phyloP scores from a whole-genome alignment of 139 green algal genomes.

The Chlorella sp. region DNA sequence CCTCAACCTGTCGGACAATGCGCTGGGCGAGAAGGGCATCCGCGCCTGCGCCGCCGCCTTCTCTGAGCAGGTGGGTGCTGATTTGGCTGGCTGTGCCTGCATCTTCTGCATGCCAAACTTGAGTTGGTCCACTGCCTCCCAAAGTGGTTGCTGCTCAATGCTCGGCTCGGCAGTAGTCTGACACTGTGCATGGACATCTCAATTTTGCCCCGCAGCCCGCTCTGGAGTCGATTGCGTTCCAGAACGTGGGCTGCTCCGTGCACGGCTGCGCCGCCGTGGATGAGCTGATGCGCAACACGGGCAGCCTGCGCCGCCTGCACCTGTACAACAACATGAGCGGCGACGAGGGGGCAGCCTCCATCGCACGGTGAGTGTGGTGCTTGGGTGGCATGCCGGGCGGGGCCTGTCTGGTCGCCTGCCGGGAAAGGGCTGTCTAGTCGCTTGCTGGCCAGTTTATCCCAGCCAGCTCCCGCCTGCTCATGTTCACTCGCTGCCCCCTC shows the following conservation, averaged over 20 bases:
- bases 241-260: conserved; percentile 91
- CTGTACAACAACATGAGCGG: conserved; percentile 98
- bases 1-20: conserved; percentile 92
- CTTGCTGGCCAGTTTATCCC: not conserved
- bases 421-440: too few species aligned
- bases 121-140: too few species aligned
- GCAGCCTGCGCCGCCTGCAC: conserved; percentile 68
- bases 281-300: conserved; percentile 68
- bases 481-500: too few species aligned
- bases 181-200: not conserved
- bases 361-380: conserved; percentile 39
- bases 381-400: not conserved
- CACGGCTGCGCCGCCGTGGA: conserved; percentile 82
- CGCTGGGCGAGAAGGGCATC: conserved; percentile 94
- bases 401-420: not conserved
- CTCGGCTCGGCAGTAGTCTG: not conserved
- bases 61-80: conserved; percentile 53
- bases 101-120: too few species aligned
- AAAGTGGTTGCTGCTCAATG: too few species aligned
- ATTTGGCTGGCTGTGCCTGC: too few species aligned
- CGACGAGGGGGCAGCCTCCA: conserved; percentile 65
- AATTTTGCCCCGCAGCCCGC: conserved; percentile 47
- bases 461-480: not conserved
- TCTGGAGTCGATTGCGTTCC: conserved; percentile 70
- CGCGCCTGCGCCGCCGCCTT: conserved; percentile 76